A percentile compares a stretch with the other conserved stretches of the same genome.
phyloP scores from a whole-genome alignment of 306 rosid species.

The Morella rubra region DNA sequence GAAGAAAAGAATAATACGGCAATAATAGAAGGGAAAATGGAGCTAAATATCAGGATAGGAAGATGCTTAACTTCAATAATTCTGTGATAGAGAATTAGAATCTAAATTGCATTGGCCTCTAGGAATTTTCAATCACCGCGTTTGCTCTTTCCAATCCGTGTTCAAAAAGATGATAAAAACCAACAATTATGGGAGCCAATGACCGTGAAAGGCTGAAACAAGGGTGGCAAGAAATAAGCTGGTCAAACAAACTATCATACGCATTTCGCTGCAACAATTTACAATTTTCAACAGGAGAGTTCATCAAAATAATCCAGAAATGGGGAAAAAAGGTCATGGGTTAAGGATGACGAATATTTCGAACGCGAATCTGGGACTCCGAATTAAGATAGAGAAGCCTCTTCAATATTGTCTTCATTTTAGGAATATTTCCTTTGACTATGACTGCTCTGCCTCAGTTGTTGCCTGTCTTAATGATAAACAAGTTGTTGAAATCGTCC shows the following conservation, averaged over 20 bases:
- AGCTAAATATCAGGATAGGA: constrained; percentile 38
- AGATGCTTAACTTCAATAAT: constrained; percentile 75
- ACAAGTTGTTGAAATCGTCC: constrained; percentile 27
- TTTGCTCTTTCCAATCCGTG: not conserved
- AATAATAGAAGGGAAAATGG: constrained; percentile 41
- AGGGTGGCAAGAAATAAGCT: not conserved
- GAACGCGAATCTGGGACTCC: not conserved
- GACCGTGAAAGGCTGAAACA: not conserved
- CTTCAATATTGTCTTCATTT: not conserved
- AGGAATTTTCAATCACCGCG: constrained; percentile 28
- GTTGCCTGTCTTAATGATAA: constrained; percentile 24
- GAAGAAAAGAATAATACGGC: constrained; percentile 45
- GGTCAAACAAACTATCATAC: not conserved
- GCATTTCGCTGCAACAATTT: not conserved
- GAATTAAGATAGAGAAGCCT: not conserved
- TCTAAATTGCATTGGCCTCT: constrained; percentile 33
- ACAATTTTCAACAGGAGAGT: not conserved
- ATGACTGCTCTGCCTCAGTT: constrained; percentile 11
- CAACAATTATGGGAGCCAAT: not conserved
- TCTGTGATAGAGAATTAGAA: constrained; percentile 56
- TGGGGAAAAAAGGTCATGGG: not conserved
- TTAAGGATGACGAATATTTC: not conserved
- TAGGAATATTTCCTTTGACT: constrained; percentile 29
- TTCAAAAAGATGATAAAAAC: not conserved
- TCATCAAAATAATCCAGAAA: not conserved